phyloP scores from a whole-genome alignment of 768 basidiomycete genomes.

The Trametes punicea region DNA sequence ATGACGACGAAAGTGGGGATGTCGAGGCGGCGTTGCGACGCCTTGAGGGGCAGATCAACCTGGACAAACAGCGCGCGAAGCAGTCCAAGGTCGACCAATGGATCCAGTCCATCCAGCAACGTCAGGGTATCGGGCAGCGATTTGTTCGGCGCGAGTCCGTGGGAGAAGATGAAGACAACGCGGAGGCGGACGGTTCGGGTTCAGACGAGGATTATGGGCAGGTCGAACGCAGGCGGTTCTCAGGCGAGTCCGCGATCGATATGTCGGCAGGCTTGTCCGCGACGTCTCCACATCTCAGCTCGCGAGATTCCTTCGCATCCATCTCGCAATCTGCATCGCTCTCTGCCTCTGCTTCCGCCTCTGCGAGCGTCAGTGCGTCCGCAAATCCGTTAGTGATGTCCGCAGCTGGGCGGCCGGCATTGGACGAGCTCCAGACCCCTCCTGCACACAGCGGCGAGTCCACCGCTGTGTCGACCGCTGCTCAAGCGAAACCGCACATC shows the following conservation, averaged over 20 bases:
- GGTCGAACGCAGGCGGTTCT: constrained; percentile 18
- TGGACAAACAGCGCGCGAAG: constrained; percentile 64
- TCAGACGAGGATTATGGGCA: constrained; percentile 39
- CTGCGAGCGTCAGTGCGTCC: background rate
- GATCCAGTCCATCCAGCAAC: constrained; percentile 69
- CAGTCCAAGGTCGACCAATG: constrained; percentile 78
- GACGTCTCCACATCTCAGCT: constrained; percentile 9
- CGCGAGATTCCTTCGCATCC: constrained; percentile 13
- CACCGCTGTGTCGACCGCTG: constrained; percentile 14
- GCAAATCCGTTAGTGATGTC: constrained; percentile 10
- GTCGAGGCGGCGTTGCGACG: constrained; percentile 77
- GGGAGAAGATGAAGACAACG: constrained; percentile 50
- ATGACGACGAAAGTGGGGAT: constrained; percentile 74
- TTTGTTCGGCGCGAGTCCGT: constrained; percentile 37
- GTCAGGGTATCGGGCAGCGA: constrained; percentile 55
- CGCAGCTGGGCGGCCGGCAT: constrained; percentile 19
- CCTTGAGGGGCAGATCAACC: constrained; percentile 85
- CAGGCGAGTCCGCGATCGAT: constrained; percentile 6
- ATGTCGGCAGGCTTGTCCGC: constrained; percentile 9
- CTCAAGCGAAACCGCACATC: constrained; percentile 46
- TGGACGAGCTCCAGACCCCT: constrained; percentile 25
- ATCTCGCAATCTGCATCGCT: constrained; percentile 1
- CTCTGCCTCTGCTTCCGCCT: background rate
- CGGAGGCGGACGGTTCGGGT: constrained; percentile 4
- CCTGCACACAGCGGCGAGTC: constrained; percentile 11